phyloP scores from a whole-genome alignment of 2,329 filamentous ascomycete species.

The Pseudogymnoascus sp. region DNA sequence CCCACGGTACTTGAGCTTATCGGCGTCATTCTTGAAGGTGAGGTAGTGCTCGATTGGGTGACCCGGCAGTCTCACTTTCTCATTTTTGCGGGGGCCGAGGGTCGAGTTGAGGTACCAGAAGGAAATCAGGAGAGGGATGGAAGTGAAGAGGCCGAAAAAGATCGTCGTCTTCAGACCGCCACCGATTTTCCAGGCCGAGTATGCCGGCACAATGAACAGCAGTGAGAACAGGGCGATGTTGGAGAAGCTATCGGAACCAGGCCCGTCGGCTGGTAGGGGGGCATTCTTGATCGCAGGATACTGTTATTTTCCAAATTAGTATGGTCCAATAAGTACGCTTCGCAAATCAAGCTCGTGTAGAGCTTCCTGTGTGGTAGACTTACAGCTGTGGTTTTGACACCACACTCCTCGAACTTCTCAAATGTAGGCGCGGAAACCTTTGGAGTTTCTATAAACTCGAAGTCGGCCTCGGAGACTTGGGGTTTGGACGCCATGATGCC shows the following conservation, averaged over 20 bases:
- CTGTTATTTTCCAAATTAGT: conserved; percentile 37
- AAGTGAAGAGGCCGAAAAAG: conserved; percentile 74
- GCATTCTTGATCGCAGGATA: conserved; percentile 88
- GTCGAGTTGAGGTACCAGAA: conserved; percentile 78
- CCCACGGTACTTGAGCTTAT: conserved; percentile 62
- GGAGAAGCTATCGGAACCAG: conserved; percentile 80
- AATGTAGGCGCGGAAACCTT: conserved; percentile 41
- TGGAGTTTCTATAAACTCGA: conserved; percentile 57
- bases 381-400: conserved; percentile 48
- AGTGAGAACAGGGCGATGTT: conserved; percentile 67
- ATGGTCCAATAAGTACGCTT: conserved; percentile 7
- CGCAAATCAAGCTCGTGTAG: conserved; percentile 10
- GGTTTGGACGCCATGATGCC: conserved; percentile 40
- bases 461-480: conserved; percentile 43
- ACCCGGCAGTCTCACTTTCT: conserved; percentile 81
- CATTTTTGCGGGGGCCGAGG: conserved; percentile 81
- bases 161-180: conserved; percentile 81
- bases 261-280: conserved; percentile 80
- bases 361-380: conserved; percentile 25
- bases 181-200: conserved; percentile 72
- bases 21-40: conserved; percentile 59
- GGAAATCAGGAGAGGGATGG: conserved; percentile 66
- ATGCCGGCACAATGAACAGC: conserved; percentile 65
- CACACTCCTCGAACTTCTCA: conserved; percentile 45
- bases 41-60: conserved; percentile 87